Evolutionary conservation across 169 alveolate genomes (phyloP).

Genomic region (Besnoitia besnoiti): DNA sequence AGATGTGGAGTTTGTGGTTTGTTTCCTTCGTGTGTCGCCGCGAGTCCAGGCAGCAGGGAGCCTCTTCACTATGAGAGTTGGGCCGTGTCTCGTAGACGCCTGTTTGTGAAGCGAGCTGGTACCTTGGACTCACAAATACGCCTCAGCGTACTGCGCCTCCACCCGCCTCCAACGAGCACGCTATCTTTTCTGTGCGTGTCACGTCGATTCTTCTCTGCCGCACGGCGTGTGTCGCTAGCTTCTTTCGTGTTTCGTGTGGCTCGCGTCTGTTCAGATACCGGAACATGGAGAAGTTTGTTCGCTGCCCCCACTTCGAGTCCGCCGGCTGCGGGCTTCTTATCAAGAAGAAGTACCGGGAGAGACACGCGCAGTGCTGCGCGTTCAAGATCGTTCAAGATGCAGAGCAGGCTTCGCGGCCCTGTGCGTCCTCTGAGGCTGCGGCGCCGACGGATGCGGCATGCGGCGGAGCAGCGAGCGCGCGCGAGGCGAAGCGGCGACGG

Average conservation of each 20-base stretch:
- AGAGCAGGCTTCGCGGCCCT: neutral
- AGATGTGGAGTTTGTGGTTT: too few relatives aligned
- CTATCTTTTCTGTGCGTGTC: too few relatives aligned
- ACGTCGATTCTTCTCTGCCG: neutral
- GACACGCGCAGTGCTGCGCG: slow-evolving; percentile 66
- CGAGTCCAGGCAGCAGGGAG: too few relatives aligned
- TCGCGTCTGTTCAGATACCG: slow-evolving; percentile 48
- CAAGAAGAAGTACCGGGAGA: slow-evolving; percentile 56
- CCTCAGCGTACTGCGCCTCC: too few relatives aligned
- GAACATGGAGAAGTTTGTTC: slow-evolving; percentile 68
- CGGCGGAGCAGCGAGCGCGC: neutral
- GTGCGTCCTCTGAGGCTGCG: neutral
- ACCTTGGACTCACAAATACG: too few relatives aligned
- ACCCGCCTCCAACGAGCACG: too few relatives aligned
- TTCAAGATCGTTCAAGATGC: slow-evolving; percentile 38
- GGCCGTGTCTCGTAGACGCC: too few relatives aligned
- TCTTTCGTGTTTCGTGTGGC: neutral
- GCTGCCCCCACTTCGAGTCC: slow-evolving; percentile 50
- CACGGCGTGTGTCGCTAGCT: neutral
- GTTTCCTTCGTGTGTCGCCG: too few relatives aligned
- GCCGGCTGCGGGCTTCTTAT: slow-evolving; percentile 60
- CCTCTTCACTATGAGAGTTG: too few relatives aligned
- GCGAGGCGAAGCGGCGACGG: neutral
- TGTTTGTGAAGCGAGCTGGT: too few relatives aligned
- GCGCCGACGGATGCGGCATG: neutral